These are phyloP conservation scores for Penicillium diatomitis DNA, from an alignment of 495 filamentous ascomycete species.

Conservation along the genomic window DNA sequence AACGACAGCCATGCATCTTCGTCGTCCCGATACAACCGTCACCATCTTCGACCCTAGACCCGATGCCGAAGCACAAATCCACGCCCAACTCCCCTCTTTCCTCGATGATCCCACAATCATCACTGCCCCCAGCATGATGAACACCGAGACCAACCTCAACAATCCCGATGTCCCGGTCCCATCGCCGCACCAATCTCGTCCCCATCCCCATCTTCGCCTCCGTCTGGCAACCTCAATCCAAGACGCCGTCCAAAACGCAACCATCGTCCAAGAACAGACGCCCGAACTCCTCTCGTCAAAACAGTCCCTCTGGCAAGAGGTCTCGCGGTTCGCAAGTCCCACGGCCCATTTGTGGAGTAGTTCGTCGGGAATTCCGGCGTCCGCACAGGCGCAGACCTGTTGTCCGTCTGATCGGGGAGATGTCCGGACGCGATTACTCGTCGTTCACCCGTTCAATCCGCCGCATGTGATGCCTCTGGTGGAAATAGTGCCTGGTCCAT, in stretches of 20 bases:
- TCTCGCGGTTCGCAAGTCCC: constrained; percentile 28
- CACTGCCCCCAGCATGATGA: too few relatives aligned
- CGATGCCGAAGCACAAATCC: constrained; percentile 39
- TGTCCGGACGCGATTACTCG: constrained; percentile 38
- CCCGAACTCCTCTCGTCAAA: constrained; percentile 46
- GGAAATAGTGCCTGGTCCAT: constrained; percentile 45
- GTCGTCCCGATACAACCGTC: constrained; percentile 29
- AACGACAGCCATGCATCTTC: constrained; percentile 47
- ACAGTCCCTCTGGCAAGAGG: constrained; percentile 38
- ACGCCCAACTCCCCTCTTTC: constrained; percentile 27
- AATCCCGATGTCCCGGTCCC: constrained; percentile 3
- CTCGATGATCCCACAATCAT: background rate
- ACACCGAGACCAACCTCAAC: background rate
- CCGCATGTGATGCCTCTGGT: constrained; percentile 55
- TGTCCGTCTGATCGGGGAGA: constrained; percentile 11
- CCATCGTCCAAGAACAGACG: constrained; percentile 51
- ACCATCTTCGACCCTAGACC: constrained; percentile 46
- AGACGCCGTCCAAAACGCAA: constrained; percentile 33
- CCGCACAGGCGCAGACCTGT: constrained; percentile 24
- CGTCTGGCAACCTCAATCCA: constrained; percentile 26
- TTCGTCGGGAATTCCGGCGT: constrained; percentile 49
- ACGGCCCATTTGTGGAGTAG: constrained; percentile 46
- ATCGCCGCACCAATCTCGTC: background rate
- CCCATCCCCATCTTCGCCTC: constrained; percentile 22
- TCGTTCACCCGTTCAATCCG: constrained; percentile 56